Conservation (phyloP, 2,329 filamentous ascomycete species). For the Neopestalotiopsis sp. region DNA sequence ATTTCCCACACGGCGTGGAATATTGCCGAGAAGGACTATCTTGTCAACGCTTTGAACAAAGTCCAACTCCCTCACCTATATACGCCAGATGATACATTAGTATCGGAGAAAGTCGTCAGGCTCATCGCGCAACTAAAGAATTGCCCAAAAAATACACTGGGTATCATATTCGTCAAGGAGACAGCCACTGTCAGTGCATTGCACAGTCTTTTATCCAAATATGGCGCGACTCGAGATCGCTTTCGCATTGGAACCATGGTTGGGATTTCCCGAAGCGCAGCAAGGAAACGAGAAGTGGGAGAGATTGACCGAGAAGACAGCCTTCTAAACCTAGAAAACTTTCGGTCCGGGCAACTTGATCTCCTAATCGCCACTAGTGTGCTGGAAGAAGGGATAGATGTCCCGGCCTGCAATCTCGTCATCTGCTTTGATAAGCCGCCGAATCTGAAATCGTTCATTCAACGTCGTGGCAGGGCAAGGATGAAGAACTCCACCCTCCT, state of each 20-base stretch:
- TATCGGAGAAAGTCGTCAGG: slow-evolving; percentile 63
- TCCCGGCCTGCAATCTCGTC: slow-evolving; percentile 67
- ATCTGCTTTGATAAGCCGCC: slow-evolving; percentile 58
- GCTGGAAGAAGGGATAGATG: slow-evolving; percentile 71
- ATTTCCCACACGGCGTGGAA: slow-evolving; percentile 45
- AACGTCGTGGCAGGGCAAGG: slow-evolving; percentile 59
- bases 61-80: slow-evolving; percentile 33
- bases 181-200: slow-evolving; percentile 66
- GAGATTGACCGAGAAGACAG: slow-evolving; percentile 33
- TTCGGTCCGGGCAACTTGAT: slow-evolving; percentile 59
- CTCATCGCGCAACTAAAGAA: slow-evolving; percentile 58
- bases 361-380: slow-evolving; percentile 68
- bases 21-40: slow-evolving; percentile 59
- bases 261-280: slow-evolving; percentile 50
- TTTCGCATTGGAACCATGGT: slow-evolving; percentile 61
- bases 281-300: slow-evolving; percentile 45
- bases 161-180: slow-evolving; percentile 73
- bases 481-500: slow-evolving; percentile 56
- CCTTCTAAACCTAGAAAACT: slow-evolving; percentile 50
- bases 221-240: slow-evolving; percentile 50
- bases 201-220: slow-evolving; percentile 57
- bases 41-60: slow-evolving; percentile 51
- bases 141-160: slow-evolving; percentile 49
- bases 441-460: slow-evolving; percentile 63
- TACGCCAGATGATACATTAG: slow-evolving; percentile 26